Conservation (phyloP, 495 filamentous ascomycete genomes). For the Xylaria curta region DNA sequence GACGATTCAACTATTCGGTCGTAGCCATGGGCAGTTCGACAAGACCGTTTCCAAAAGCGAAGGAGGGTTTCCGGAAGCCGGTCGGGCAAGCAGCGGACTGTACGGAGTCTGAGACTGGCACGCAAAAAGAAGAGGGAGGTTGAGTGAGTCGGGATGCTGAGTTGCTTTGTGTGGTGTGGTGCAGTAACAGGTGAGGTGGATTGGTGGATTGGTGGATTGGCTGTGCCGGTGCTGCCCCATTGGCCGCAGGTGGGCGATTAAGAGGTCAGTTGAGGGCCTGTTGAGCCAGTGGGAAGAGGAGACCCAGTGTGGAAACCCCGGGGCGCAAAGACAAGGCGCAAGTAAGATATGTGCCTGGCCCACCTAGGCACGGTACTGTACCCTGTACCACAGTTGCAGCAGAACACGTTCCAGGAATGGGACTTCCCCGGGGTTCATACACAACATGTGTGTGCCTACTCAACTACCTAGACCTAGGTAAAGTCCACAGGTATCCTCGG, state of each 20-base stretch:
- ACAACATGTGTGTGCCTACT: not conserved
- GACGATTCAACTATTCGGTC: constrained; percentile 22
- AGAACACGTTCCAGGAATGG: constrained; percentile 15
- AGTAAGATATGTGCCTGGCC: not conserved
- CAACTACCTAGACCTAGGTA: no score
- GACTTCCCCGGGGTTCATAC: not conserved
- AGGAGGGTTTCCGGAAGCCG: constrained; percentile 1
- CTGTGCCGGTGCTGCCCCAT: constrained; percentile 8
- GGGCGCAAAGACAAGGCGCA: not conserved
- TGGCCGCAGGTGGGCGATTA: constrained; percentile 7
- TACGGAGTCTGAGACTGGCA: constrained; percentile 7
- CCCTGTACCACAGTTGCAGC: constrained; percentile 1
- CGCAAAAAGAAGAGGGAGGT: not conserved
- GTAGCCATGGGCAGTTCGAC: constrained; percentile 14
- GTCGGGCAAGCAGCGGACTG: not conserved
- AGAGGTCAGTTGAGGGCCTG: not conserved
- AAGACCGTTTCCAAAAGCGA: constrained; percentile 1
- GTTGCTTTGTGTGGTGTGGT: constrained; percentile 21
- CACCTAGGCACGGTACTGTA: not conserved
- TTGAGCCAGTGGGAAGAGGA: not conserved
- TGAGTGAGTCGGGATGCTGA: constrained; percentile 9
- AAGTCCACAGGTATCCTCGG: not conserved
- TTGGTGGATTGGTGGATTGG: not conserved
- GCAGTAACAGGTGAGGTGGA: constrained; percentile 1
- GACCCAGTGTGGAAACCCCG: not conserved